Percentiles rank a stretch among this genome's conserved stretches.
Conservation (phyloP, 345 rosid genomes). For the Salix koriyanagi region DNA sequence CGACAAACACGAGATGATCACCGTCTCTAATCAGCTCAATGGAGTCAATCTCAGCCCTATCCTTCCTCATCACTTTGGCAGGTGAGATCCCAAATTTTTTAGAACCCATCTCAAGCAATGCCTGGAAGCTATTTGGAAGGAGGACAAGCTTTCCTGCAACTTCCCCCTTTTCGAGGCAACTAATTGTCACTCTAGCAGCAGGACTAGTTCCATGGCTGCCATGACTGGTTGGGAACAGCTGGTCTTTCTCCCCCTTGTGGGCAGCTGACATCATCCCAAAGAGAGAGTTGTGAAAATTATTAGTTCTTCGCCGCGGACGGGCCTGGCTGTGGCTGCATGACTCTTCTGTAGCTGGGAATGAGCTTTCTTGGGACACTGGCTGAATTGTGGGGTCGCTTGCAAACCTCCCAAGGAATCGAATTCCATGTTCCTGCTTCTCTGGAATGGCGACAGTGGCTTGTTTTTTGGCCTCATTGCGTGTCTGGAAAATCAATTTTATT, state of each 20-base stretch:
- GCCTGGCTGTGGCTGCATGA: constrained; percentile 40
- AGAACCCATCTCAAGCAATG: constrained; percentile 53
- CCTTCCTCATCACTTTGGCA: constrained; percentile 47
- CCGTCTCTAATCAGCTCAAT: constrained; percentile 74
- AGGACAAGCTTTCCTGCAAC: constrained; percentile 48
- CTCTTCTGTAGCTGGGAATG: constrained; percentile 33
- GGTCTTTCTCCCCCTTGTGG: constrained; percentile 38
- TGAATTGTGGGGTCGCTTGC: constrained; percentile 67
- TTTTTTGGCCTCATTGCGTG: constrained; percentile 28
- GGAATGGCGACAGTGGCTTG: constrained; percentile 40
- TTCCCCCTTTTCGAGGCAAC: constrained; percentile 54
- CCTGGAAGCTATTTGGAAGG: constrained; percentile 59
- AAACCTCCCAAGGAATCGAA: constrained; percentile 53
- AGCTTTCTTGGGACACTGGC: constrained; percentile 28
- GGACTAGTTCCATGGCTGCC: constrained; percentile 16
- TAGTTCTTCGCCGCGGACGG: constrained; percentile 54
- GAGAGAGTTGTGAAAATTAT: constrained; percentile 63
- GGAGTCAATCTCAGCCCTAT: constrained; percentile 64
- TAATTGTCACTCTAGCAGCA: constrained; percentile 52
- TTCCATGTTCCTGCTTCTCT: constrained; percentile 42
- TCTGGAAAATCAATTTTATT: constrained; percentile 48
- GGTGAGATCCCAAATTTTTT: constrained; percentile 51
- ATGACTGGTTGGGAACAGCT: constrained; percentile 27
- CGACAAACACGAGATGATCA: constrained; percentile 61
- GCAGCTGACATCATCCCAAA: constrained; percentile 70